Conservation (phyloP, 2,329 filamentous ascomycete genomes). For the Dothiorella sarmentorum region DNA sequence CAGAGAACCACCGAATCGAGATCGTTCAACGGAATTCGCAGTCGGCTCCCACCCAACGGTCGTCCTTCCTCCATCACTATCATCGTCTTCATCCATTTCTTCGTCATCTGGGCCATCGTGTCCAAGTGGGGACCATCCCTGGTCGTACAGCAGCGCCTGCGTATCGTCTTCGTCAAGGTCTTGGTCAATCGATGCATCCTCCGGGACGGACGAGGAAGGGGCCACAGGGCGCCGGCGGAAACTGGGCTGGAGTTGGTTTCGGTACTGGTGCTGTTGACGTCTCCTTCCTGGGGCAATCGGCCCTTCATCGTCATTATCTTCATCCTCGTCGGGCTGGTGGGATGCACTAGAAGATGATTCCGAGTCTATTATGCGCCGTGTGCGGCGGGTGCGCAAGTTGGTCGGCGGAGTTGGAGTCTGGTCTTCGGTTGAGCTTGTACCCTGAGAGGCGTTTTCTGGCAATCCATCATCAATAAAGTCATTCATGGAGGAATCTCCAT, state of each 20-base stretch:
- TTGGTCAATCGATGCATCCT: slow-evolving; percentile 29
- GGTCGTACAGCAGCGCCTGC: slow-evolving; percentile 33
- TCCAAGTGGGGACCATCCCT: slow-evolving; percentile 35
- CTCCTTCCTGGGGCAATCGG: slow-evolving; percentile 34
- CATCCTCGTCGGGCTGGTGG: slow-evolving; percentile 34
- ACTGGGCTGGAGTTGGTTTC: slow-evolving; percentile 25
- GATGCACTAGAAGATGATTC: slow-evolving; percentile 37
- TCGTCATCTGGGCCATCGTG: slow-evolving; percentile 36
- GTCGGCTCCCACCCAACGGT: slow-evolving; percentile 45
- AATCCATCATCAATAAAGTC: slow-evolving; percentile 39
- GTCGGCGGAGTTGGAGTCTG: slow-evolving; percentile 30
- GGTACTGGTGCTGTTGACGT: slow-evolving; percentile 21
- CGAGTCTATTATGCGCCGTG: slow-evolving; percentile 39
- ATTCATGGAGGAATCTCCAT: slow-evolving; percentile 42
- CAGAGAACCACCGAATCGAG: slow-evolving; percentile 45
- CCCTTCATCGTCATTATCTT: slow-evolving; percentile 36
- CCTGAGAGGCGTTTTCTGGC: slow-evolving; percentile 25
- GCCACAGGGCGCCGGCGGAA: slow-evolving; percentile 6
- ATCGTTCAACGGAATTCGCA: slow-evolving; percentile 44
- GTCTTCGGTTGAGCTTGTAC: slow-evolving; percentile 30
- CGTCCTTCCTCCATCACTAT: slow-evolving; percentile 42
- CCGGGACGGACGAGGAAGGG: slow-evolving; percentile 26
- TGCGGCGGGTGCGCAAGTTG: slow-evolving; percentile 25
- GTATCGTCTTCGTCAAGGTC: slow-evolving; percentile 41
- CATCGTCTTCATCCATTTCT: slow-evolving; percentile 38